Evolutionary conservation across 306 rosid species (phyloP).

Genomic region (Prunus persica): DNA sequence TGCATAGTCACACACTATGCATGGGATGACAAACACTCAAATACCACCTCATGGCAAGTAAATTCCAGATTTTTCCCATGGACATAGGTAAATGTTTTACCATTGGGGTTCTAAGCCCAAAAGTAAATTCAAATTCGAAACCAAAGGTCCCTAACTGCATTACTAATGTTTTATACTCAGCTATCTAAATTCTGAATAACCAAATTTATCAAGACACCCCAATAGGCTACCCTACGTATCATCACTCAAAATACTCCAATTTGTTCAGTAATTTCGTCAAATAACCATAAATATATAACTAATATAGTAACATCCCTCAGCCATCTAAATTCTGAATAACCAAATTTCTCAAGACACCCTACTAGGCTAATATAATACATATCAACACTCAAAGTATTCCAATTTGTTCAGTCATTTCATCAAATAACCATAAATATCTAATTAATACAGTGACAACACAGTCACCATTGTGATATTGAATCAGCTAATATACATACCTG

Average conservation of each 20-base stretch:
- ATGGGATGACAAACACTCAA: background rate
- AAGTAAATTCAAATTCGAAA: background rate
- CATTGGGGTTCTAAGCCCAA: background rate
- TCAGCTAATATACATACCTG: slow-evolving; percentile 43
- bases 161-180: background rate
- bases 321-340: background rate
- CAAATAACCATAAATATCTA: background rate
- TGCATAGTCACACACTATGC: background rate
- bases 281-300: background rate
- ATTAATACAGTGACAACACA: background rate
- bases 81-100: background rate
- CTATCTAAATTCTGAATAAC: background rate
- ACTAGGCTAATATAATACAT: too few relatives aligned
- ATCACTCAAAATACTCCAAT: background rate
- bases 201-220: background rate
- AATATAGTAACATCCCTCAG: background rate
- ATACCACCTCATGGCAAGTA: background rate
- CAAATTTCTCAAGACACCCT: background rate
- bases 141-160: background rate
- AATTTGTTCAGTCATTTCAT: background rate
- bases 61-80: background rate
- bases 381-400: background rate
- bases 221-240: background rate
- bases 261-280: background rate
- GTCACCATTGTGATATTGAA: background rate